These are phyloP conservation scores for Eutrema yunnanense DNA, from an alignment of 345 rosid species.

Conservation along the genomic window DNA sequence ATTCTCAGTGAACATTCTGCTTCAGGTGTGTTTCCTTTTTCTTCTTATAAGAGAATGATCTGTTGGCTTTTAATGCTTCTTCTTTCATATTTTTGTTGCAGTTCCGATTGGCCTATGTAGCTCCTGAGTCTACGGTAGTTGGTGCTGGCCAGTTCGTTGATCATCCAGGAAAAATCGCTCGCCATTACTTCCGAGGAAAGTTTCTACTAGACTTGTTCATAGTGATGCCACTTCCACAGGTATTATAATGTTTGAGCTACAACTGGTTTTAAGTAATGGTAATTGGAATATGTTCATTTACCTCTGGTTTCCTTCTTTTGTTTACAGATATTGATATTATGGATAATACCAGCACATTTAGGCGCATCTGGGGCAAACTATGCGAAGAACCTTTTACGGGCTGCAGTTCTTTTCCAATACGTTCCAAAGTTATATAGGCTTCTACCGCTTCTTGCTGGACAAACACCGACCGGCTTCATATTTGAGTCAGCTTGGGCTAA, in stretches of 20 bases:
- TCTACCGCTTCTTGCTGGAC: slow-evolving; percentile 67
- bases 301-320: neutral
- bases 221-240: slow-evolving; percentile 82
- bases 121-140: slow-evolving; percentile 70
- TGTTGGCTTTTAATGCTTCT: neutral
- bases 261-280: neutral
- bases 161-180: slow-evolving; percentile 67
- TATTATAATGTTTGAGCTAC: slow-evolving; percentile 28
- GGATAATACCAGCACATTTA: slow-evolving; percentile 36
- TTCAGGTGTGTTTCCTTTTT: slow-evolving; percentile 51
- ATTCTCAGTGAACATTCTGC: slow-evolving; percentile 62
- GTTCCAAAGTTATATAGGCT: slow-evolving; percentile 67
- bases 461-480: slow-evolving; percentile 60
- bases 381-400: slow-evolving; percentile 66
- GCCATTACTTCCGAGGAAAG: slow-evolving; percentile 48
- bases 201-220: slow-evolving; percentile 56
- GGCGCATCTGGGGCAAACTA: slow-evolving; percentile 53
- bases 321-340: slow-evolving; percentile 53
- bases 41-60: neutral
- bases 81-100: slow-evolving; percentile 23
- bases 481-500: slow-evolving; percentile 90
- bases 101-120: slow-evolving; percentile 84
- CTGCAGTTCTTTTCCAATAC: slow-evolving; percentile 62
- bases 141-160: slow-evolving; percentile 91
- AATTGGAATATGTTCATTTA: neutral